phyloP scores from a whole-genome alignment of 768 basidiomycete genomes.

The Cantharellus cinnabarinus region DNA sequence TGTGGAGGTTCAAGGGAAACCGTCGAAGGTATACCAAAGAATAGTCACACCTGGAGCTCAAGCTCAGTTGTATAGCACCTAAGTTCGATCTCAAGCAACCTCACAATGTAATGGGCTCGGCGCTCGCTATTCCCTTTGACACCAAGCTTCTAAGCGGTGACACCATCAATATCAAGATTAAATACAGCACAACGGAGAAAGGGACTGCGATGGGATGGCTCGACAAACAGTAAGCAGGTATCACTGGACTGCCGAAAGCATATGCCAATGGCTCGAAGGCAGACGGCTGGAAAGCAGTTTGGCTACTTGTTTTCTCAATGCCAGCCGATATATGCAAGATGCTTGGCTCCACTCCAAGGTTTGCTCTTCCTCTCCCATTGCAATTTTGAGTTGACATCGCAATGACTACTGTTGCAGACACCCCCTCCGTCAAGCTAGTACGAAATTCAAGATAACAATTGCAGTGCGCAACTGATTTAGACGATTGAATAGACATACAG shows the following conservation, averaged over 20 bases:
- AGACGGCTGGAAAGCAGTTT: conserved; percentile 69
- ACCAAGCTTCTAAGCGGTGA: conserved; percentile 21
- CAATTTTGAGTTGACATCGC: background rate
- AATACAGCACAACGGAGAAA: conserved; percentile 51
- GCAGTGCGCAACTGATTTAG: background rate
- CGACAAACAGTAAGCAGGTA: conserved; percentile 36
- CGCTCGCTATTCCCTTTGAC: conserved; percentile 40
- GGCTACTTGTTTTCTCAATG: conserved; percentile 86
- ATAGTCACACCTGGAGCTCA: background rate
- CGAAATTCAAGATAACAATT: conserved; percentile 12
- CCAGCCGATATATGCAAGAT: conserved; percentile 77
- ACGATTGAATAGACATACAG: conserved; percentile 42
- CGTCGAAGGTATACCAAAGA: conserved; percentile 24
- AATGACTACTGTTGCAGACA: conserved; percentile 29
- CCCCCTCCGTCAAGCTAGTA: conserved; percentile 70
- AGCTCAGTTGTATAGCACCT: background rate
- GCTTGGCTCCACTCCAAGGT: conserved; percentile 66
- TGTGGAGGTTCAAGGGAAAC: conserved; percentile 32
- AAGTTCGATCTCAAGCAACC: conserved; percentile 36
- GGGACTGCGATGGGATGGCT: conserved; percentile 79
- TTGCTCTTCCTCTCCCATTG: background rate
- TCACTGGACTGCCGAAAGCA: background rate
- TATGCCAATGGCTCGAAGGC: conserved; percentile 17
- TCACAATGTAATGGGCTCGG: conserved; percentile 58
- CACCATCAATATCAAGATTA: conserved; percentile 27